A percentile compares a stretch with the other conserved stretches of the same genome.
Evolutionary conservation across 441 rosid species (phyloP).

Genomic region (Erodium trifolium): DNA sequence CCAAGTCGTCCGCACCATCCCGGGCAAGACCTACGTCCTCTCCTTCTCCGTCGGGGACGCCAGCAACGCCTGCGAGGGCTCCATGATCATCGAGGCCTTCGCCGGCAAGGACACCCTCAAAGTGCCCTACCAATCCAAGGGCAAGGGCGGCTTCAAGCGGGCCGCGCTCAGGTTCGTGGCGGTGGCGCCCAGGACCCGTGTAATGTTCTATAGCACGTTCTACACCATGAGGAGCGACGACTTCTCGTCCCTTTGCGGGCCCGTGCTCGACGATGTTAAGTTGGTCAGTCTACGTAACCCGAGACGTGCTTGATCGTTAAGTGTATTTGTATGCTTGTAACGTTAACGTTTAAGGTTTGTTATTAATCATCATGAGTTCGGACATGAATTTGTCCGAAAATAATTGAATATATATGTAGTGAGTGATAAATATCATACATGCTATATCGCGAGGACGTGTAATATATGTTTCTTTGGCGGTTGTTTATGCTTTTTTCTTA

Average conservation of each 20-base stretch:
- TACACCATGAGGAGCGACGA: constrained; percentile 55
- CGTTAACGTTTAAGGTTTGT: background rate
- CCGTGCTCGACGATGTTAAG: constrained; percentile 49
- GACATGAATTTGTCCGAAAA: background rate
- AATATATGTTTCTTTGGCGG: background rate
- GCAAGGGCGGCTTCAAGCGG: constrained; percentile 33
- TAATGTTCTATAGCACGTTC: constrained; percentile 42
- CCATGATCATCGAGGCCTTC: constrained; percentile 55
- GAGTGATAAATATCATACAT: background rate
- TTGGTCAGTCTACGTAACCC: constrained; percentile 39
- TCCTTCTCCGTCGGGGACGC: constrained; percentile 46
- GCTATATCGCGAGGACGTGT: background rate
- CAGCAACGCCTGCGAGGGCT: constrained; percentile 46
- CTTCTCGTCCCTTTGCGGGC: constrained; percentile 52
- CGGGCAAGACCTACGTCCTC: constrained; percentile 33
- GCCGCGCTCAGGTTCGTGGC: constrained; percentile 35
- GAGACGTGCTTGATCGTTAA: constrained; percentile 6
- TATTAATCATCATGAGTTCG: background rate
- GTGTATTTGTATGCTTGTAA: too few relatives aligned
- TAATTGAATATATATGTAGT: background rate
- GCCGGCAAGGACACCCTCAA: constrained; percentile 32
- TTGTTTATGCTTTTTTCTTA: background rate
- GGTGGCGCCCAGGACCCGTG: constrained; percentile 33
- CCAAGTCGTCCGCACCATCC: constrained; percentile 39
- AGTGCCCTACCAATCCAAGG: constrained; percentile 26